Evolutionary conservation across 345 rosid genomes (phyloP).

Genomic region (Populus nigra): DNA sequence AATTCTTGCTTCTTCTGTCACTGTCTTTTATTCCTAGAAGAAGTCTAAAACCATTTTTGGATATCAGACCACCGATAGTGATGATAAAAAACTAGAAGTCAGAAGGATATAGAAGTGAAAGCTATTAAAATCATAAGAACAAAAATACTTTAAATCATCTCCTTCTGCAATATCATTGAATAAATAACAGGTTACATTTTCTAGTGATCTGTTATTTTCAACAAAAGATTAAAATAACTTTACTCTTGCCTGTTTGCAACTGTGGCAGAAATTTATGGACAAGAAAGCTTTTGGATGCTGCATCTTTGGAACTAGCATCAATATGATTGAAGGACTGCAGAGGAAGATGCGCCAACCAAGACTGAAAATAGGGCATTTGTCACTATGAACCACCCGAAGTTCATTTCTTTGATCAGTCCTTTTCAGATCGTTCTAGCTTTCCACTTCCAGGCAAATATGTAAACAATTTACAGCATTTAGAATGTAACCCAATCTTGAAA

Average conservation of each 20-base stretch:
- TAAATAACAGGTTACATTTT: conserved; percentile 10
- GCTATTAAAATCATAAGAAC: neutral
- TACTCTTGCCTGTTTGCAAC: conserved; percentile 40
- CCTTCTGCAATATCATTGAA: conserved; percentile 10
- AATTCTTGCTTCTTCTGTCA: conserved; percentile 17
- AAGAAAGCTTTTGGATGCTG: conserved; percentile 50
- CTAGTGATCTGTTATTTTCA: neutral
- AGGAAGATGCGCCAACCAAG: conserved; percentile 48
- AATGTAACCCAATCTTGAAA: conserved; percentile 18
- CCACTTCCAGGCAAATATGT: conserved; percentile 16
- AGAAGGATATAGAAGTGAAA: neutral
- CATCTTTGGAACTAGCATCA: conserved; percentile 49
- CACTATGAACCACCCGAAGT: conserved; percentile 10
- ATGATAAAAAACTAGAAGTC: neutral
- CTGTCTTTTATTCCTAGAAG: neutral
- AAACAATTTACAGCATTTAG: conserved; percentile 11
- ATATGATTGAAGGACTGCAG: conserved; percentile 50
- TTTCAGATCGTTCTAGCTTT: conserved; percentile 3
- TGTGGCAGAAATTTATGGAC: conserved; percentile 51
- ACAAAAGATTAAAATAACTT: conserved; percentile 17
- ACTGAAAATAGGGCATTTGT: conserved; percentile 38
- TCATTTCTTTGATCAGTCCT: conserved; percentile 9
- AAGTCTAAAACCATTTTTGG: neutral
- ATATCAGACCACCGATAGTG: neutral
- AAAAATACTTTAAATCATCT: neutral